These are phyloP conservation scores for Cubamyces lactineus DNA, from an alignment of 768 basidiomycete genomes.

Conservation along the genomic window DNA sequence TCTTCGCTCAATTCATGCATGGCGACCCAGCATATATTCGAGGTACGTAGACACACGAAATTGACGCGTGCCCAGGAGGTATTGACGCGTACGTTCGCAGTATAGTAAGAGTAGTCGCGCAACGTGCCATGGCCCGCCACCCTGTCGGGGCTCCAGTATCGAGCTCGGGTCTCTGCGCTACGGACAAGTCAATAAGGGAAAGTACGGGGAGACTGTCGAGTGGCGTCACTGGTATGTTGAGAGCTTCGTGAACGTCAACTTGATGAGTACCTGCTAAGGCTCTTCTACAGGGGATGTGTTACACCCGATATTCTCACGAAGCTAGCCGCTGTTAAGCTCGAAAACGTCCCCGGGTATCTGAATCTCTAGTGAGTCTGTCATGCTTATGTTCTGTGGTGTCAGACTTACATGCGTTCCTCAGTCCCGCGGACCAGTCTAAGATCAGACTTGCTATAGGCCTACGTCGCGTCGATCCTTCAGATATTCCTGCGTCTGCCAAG, in stretches of 20 bases:
- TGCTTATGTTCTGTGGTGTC: background rate
- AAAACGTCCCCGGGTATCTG: slow-evolving; percentile 53
- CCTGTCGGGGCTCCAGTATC: slow-evolving; percentile 60
- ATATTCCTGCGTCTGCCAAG: slow-evolving; percentile 55
- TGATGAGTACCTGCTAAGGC: background rate
- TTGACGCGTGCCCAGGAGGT: background rate
- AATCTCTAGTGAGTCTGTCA: slow-evolving; percentile 49
- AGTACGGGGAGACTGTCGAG: slow-evolving; percentile 64
- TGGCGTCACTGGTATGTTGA: slow-evolving; percentile 75
- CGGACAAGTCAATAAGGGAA: slow-evolving; percentile 48
- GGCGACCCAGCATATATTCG: slow-evolving; percentile 33
- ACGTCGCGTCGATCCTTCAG: slow-evolving; percentile 56
- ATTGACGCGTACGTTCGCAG: slow-evolving; percentile 39
- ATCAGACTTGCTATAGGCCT: slow-evolving; percentile 59
- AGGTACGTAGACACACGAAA: slow-evolving; percentile 20
- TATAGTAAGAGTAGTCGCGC: slow-evolving; percentile 74
- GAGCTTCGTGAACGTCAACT: slow-evolving; percentile 3
- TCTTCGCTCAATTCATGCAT: slow-evolving; percentile 12
- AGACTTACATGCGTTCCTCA: slow-evolving; percentile 31
- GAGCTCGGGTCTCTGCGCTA: slow-evolving; percentile 66
- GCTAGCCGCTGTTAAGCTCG: slow-evolving; percentile 48
- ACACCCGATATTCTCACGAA: slow-evolving; percentile 56
- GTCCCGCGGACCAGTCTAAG: slow-evolving; percentile 63
- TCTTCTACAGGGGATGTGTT: slow-evolving; percentile 65
- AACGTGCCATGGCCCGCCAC: slow-evolving; percentile 65